Conservation (phyloP, 441 rosid genomes). For the Eutrema salsugineum region DNA sequence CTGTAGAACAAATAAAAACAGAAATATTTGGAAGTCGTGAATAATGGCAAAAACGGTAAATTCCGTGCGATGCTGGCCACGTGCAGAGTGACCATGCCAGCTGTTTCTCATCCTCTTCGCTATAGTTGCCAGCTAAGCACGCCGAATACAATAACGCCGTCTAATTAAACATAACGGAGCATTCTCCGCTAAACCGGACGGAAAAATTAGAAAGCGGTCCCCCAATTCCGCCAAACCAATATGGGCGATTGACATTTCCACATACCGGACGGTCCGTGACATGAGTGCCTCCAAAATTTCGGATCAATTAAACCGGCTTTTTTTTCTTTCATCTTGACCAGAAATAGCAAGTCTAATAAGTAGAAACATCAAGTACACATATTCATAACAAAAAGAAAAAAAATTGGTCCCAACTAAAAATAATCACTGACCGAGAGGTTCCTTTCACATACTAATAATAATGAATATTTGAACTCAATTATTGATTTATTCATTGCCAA, state of each 20-base stretch:
- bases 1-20: not conserved
- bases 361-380: constrained; percentile 20
- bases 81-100: constrained; percentile 34
- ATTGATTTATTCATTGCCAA: not conserved
- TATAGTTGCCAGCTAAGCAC: constrained; percentile 33
- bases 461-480: not conserved
- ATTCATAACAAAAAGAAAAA: not conserved
- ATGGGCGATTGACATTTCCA: constrained; percentile 5
- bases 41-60: constrained; percentile 12
- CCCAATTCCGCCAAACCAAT: constrained; percentile 3
- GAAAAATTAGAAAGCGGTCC: constrained; percentile 16
- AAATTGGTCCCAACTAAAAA: constrained; percentile 10
- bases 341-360: not conserved
- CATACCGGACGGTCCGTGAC: constrained; percentile 26
- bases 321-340: not conserved
- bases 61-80: constrained; percentile 1
- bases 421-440: constrained; percentile 4
- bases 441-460: constrained; percentile 11
- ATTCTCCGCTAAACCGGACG: not conserved
- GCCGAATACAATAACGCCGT: constrained; percentile 27
- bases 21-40: not conserved
- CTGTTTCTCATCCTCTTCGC: constrained; percentile 26
- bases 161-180: not conserved
- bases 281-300: constrained; percentile 10
- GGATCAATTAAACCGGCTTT: constrained; percentile 20